These are phyloP conservation scores for Dictyostelium discoideum DNA, from an alignment of 78 protist species.

Conservation along the genomic window DNA sequence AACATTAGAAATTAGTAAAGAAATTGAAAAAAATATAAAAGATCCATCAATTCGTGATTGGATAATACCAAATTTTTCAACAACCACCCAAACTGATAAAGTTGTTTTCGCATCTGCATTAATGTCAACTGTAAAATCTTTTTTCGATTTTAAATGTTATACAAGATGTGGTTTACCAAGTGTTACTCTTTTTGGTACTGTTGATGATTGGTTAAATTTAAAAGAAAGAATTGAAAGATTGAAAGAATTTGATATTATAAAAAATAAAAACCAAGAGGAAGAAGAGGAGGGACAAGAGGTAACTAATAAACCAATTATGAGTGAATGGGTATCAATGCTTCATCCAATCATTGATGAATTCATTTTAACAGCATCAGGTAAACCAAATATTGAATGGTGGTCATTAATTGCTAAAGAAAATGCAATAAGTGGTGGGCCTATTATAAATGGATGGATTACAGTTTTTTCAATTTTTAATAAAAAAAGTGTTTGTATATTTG, in stretches of 20 bases:
- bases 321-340: constrained; percentile 49
- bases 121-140: constrained; percentile 65
- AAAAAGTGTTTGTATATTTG: constrained; percentile 31
- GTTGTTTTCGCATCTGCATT: constrained; percentile 22
- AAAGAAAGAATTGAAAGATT: constrained; percentile 25
- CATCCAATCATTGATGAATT: constrained; percentile 62
- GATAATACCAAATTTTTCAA: constrained; percentile 62
- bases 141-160: constrained; percentile 29
- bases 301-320: constrained; percentile 10
- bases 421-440: constrained; percentile 28
- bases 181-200: constrained; percentile 62
- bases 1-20: constrained; percentile 1
- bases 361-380: constrained; percentile 35
- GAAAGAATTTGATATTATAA: not conserved
- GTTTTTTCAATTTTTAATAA: constrained; percentile 47
- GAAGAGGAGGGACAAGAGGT: not conserved
- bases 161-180: constrained; percentile 67
- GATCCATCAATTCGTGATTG: constrained; percentile 72
- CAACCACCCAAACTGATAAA: constrained; percentile 49
- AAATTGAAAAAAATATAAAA: constrained; percentile 72
- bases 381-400: not conserved
- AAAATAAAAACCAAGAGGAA: no score
- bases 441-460: constrained; percentile 68
- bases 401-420: not conserved
- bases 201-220: constrained; percentile 64